Evolutionary conservation across 495 filamentous ascomycete genomes (phyloP), one percentile per base, ranked within the genome.

Genomic region (Apodospora peruviana): DNA sequence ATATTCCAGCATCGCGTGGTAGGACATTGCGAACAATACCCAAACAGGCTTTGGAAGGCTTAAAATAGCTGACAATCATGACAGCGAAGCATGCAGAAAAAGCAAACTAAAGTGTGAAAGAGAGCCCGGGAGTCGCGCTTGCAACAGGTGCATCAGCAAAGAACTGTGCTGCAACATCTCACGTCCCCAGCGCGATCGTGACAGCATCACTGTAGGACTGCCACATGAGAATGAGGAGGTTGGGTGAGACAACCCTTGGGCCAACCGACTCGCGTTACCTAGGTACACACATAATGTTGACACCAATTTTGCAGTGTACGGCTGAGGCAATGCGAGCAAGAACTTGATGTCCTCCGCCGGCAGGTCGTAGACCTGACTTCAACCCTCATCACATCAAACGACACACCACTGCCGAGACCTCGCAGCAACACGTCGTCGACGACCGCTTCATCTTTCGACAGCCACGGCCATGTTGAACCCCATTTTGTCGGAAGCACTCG

Each of bases 401-500:
- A n/a, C 32, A n/a, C n/a, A n/a, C n/a, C n/a, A n/a, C n/a, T n/a
- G n/a, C n/a, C n/a, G n/a, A n/a, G n/a, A n/a, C n/a, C n/a, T n/a
- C n/a, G n/a, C n/a, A n/a, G n/a, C 37, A 18, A 14, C 37, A 8
- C 12, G 37, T 17, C 37, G 37, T 9, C 18, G 9, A 17, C 14
- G 18, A n/a, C 2, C 3, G 3, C 18, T 9, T 40, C 18, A 40
- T 16, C 14, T 9, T 9, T 9, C 3, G 18, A 20, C 37, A 18
- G 12, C 2, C 37, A 40, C 18, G 37, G 18, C 12, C 37, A 40
- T 17, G 43, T 46, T 14, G 43, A 52, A 39, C 49, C 53, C 11
- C 48, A 52, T 8, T 56, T 56, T 24, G 38, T 56, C n/a, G 53
- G 53, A 5, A 49, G 40, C 8, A 56, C 53, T 16, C 49, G 41